Conservation (phyloP, 208 protist species). For the Leptomonas pyrrhocoris region DNA sequence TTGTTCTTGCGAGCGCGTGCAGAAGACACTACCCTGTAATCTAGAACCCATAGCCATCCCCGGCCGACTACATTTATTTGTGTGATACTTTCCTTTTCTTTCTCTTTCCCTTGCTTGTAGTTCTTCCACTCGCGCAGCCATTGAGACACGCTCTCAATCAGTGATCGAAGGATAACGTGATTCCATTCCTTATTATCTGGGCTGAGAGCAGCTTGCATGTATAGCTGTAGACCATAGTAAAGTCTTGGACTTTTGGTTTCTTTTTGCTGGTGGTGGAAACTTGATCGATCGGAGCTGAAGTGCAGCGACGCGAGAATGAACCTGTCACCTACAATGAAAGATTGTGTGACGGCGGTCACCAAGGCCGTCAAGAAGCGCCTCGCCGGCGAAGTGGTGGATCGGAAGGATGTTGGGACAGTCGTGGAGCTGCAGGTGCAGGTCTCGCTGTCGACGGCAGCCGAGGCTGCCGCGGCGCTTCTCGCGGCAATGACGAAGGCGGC, state of each 20-base stretch:
- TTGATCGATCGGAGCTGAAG: too few relatives aligned
- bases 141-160: too few relatives aligned
- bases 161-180: too few relatives aligned
- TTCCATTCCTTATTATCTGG: too few relatives aligned
- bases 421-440: constrained; percentile 51
- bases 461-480: constrained; percentile 57
- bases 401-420: constrained; percentile 22
- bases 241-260: too few relatives aligned
- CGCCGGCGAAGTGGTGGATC: constrained; percentile 37
- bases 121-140: too few relatives aligned
- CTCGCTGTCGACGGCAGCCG: constrained; percentile 33
- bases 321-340: constrained; percentile 46
- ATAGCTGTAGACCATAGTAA: too few relatives aligned
- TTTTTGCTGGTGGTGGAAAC: too few relatives aligned
- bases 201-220: too few relatives aligned
- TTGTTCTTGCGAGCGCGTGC: not conserved
- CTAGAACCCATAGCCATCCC: not conserved
- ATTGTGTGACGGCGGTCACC: constrained; percentile 62
- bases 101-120: not conserved
- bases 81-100: constrained; percentile 6
- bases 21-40: not conserved
- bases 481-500: constrained; percentile 70
- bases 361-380: constrained; percentile 70
- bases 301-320: constrained; percentile 4
- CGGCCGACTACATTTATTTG: not conserved